Evolutionary conservation across 2,329 filamentous ascomycete genomes (phyloP), one percentile per base, ranked within the genome.

Genomic region (Fusarium sp.): DNA sequence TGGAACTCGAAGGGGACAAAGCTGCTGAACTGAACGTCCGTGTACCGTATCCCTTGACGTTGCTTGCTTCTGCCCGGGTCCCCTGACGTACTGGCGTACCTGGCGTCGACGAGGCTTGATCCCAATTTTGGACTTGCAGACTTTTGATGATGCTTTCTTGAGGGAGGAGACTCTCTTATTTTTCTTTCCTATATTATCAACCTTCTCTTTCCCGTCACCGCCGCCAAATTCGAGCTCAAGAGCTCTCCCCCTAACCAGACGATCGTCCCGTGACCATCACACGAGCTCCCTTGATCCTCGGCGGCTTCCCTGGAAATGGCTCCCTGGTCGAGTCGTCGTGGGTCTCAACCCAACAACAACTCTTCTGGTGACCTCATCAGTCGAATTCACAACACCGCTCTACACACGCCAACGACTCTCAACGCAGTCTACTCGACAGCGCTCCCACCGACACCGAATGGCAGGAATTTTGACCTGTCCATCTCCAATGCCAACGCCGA

Each of bases 301-400:
- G 72, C 65, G 67, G 31, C 66, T 71, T 64, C 60, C 61, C 62
- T 75, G 66, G 71, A 72, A 71, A 83, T 83, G 81, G 77, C 81
- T 77, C 79, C 80, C 74, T 79, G 77, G 74, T 71, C 74, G 65
- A 77, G 66, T 71, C 79, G 76, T 70, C 76, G 74, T 69, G 78
- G 77, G 67, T 77, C 78, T 60, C 78, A 77, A 67, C 74, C 77
- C 71, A 79, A 72, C 76, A 77, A 72, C 65, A 66, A 70, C 51
- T 75, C 75, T 58, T 59, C 68, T 36, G 49, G 74, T 74, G 80
- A 83, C 62, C 79, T 83, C 69, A 78, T 84, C 72, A 79, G 78
- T 58, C 81, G 80, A 65, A 77, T 84, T 64, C 83, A 84, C 73
- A 78, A 76, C 64, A 80, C 80, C 38, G 79, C 81, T 56, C 76